Evolutionary conservation across 768 basidiomycete genomes (phyloP), one percentile per base, ranked within the genome.

Genomic region (Serendipita sp.): DNA sequence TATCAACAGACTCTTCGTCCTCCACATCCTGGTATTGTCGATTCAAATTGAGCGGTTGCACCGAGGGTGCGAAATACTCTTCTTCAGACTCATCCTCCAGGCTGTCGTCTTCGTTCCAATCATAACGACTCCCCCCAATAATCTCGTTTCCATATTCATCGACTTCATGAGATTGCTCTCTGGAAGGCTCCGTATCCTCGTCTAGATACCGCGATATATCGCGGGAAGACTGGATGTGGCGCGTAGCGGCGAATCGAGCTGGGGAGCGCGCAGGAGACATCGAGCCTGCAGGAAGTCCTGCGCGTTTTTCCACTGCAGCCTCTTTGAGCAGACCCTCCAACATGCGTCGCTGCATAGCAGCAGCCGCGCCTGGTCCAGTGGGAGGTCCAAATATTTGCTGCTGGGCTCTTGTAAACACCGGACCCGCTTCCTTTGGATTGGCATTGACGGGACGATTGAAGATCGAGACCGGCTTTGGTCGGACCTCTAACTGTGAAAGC

Each of bases 111-210:
- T 50, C 45, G n/a, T 50, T 17, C 53, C 24, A 34, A 30, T 24
- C 26, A 24, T 1, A 11, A 58, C 53, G 26, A 22, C 9, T 26
- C 30, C 53, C 53, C 11, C 53, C 53, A 33, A 58, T n/a, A 34
- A 58, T 24, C 28, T 58, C 53, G 31, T 58, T 58, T n/a, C 53
- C 53, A n/a, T 58, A 58, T 31, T 28, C 53, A 28, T 58, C 53
- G 20, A 33, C 31, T n/a, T 22, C 22, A 28, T 5, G 31, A 3
- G 22, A 17, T 28, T 58, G 22, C 9, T 33, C 17, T 26, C 17
- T 33, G 4, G 53, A 24, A 13, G 53, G 28, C 53, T 24, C 30
- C 17, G 53, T 58, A 33, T 58, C 53, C 9, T 58, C 53, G 31
- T 58, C 53, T 22, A 31, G 22, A n/a, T 22, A 58, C 11, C 22